These are phyloP conservation scores for Amyloporia xantha DNA, from an alignment of 768 basidiomycete genomes.

Conservation along the genomic window DNA sequence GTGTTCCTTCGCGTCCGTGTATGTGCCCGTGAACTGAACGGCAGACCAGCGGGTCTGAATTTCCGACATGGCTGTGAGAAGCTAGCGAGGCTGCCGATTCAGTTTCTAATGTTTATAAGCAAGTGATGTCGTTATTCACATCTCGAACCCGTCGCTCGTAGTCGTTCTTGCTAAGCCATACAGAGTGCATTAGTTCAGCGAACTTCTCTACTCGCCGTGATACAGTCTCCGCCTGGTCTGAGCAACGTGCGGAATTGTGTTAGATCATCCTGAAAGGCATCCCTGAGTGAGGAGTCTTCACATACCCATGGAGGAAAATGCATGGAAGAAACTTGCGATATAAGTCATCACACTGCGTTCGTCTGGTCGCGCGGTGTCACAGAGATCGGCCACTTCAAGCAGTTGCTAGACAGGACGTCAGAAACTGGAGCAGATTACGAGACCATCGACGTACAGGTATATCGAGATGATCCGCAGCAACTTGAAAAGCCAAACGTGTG, in stretches of 20 bases:
- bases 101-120: background rate
- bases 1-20: conserved; percentile 74
- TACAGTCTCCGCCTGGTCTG: conserved; percentile 94
- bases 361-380: conserved; percentile 82
- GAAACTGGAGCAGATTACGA: too few relatives aligned
- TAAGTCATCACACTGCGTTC: conserved; percentile 98
- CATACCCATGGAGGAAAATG: conserved; percentile 94
- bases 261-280: background rate
- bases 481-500: conserved; percentile 78
- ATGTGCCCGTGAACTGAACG: conserved; percentile 63
- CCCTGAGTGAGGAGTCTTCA: conserved; percentile 3
- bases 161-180: conserved; percentile 84
- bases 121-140: conserved; percentile 33
- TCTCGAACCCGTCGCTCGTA: conserved; percentile 82
- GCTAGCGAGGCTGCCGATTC: conserved; percentile 28
- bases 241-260: conserved; percentile 6
- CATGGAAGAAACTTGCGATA: conserved; percentile 95
- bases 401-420: conserved; percentile 57
- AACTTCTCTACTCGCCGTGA: conserved; percentile 93
- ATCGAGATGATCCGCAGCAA: conserved; percentile 82
- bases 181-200: conserved; percentile 89
- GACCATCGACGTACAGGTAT: conserved; percentile 68
- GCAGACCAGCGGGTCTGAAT: conserved; percentile 68
- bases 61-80: conserved; percentile 59
- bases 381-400: conserved; percentile 93